Conservation (phyloP, 768 basidiomycete species). For the Lentinula raphanica region DNA sequence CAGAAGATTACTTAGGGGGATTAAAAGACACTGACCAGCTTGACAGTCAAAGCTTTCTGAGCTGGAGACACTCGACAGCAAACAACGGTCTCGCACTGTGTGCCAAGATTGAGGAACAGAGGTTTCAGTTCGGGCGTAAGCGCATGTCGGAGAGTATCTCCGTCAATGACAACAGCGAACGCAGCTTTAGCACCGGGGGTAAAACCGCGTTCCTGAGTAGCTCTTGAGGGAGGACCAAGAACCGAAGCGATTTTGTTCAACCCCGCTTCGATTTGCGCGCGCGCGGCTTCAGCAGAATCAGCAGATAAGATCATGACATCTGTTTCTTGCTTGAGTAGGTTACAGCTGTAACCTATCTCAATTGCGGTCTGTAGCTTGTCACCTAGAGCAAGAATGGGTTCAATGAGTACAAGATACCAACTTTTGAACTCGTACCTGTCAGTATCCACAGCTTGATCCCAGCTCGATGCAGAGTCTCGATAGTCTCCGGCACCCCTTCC, state of each 20-base stretch:
- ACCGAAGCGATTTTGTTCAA: slow-evolving; percentile 91
- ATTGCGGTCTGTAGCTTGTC: slow-evolving; percentile 99
- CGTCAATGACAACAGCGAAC: slow-evolving; percentile 95
- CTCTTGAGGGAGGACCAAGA: slow-evolving; percentile 66
- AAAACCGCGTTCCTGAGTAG: slow-evolving; percentile 61
- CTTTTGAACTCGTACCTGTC: slow-evolving; percentile 55
- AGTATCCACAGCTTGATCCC: slow-evolving; percentile 99
- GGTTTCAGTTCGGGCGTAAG: slow-evolving; percentile 72
- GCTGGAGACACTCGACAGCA: slow-evolving; percentile 97
- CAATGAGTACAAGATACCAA: neutral
- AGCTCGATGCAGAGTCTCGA: slow-evolving; percentile 83
- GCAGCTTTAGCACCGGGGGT: slow-evolving; percentile 59
- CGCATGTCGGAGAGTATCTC: slow-evolving; percentile 84
- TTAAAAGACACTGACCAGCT: slow-evolving; percentile 48
- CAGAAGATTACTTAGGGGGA: slow-evolving; percentile 5
- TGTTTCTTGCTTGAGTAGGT: slow-evolving; percentile 90
- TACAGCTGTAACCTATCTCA: slow-evolving; percentile 96
- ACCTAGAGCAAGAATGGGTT: slow-evolving; percentile 35
- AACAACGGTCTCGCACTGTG: slow-evolving; percentile 96
- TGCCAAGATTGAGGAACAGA: slow-evolving; percentile 86
- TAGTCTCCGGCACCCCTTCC: slow-evolving; percentile 94
- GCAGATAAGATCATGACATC: slow-evolving; percentile 96
- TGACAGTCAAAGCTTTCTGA: slow-evolving; percentile 96
- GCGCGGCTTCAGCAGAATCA: slow-evolving; percentile 66
- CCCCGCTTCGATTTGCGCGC: slow-evolving; percentile 85